Evolutionary conservation across 2,329 filamentous ascomycete genomes (phyloP), one percentile per base, ranked within the genome.

Genomic region (Calonectria henricotiae): DNA sequence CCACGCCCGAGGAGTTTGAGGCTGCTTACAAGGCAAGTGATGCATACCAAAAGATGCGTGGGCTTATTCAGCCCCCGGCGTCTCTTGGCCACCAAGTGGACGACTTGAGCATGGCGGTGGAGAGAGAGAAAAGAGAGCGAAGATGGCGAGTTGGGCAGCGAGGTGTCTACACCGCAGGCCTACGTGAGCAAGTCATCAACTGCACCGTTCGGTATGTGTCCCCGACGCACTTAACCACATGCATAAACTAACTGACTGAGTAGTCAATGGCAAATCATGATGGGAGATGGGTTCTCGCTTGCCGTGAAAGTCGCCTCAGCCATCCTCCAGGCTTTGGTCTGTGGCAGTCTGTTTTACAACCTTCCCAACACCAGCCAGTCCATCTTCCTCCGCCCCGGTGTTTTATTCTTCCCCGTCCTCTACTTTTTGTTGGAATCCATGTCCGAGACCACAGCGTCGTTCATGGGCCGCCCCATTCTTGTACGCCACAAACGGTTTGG

Each of bases 261-360:
- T 17, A 73, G 69, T 5, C 79, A 80, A 74, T 77, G 78, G 55
- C 78, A 79, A 54, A 76, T 79, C 32, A 77, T 80, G 69, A 76
- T 80, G 69, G 80, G 80, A 17, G 79, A 82, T 68, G 72, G 79
- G 20, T 58, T 79, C 8, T 76, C 80, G 0, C 78, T 81, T 12
- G 71, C 75, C 11, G 72, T 80, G 17, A 77, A 80, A 49, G 65
- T 89, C 1, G 85, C 89, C 70, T 91, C 92, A 75, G 91, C 93
- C 75, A 86, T 89, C 46, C 83, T 90, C 71, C 89, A 93, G 83
- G 88, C 91, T 39, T 83, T 94, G 60, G 89, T 94, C 73, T 87
- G 92, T 63, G 89, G 73, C 85, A 89, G 79, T 64, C 86, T 94
- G 68, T 94, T 93, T 80, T 94, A 88, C 83, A 89, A 93, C 77